Evolutionary conservation across 1,139 yeast genomes (phyloP).

Genomic region (Nakaseomyces sp.): DNA sequence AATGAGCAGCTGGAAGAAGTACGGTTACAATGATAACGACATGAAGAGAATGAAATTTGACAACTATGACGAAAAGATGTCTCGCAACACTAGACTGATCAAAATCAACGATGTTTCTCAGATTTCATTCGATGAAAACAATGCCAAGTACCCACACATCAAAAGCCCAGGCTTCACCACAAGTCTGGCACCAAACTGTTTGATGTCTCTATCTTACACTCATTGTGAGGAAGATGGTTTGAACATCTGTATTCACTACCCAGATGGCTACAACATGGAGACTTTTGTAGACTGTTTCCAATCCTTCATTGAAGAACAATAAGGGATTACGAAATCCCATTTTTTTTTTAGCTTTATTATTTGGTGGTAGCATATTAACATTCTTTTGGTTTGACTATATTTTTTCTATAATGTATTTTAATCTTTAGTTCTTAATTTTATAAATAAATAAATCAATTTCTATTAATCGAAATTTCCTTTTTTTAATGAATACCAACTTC

Average conservation of each 20-base stretch:
- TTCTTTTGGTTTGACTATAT: background rate
- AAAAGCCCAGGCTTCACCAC: constrained; percentile 22
- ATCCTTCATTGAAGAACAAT: constrained; percentile 20
- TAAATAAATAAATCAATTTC: no score
- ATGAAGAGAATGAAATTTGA: constrained; percentile 24
- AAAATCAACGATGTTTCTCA: constrained; percentile 25
- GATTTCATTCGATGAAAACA: constrained; percentile 10
- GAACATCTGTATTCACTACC: constrained; percentile 26
- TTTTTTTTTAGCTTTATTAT: background rate
- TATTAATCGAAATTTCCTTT: no score
- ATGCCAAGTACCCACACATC: constrained; percentile 12
- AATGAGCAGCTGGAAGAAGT: constrained; percentile 18
- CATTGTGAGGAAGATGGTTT: constrained; percentile 20
- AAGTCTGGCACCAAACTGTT: constrained; percentile 17
- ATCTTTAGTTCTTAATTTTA: background rate
- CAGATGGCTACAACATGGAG: constrained; percentile 25
- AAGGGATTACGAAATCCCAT: background rate
- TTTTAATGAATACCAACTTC: background rate
- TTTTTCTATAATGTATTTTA: background rate
- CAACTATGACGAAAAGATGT: constrained; percentile 9
- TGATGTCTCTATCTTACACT: constrained; percentile 26
- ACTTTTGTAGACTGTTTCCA: constrained; percentile 26
- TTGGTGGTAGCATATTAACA: background rate
- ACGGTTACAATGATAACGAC: constrained; percentile 24
- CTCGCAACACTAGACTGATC: constrained; percentile 13